Evolutionary conservation across 345 rosid species (phyloP), one percentile per base, ranked within the genome.

Genomic region (Boechera retrofracta): DNA sequence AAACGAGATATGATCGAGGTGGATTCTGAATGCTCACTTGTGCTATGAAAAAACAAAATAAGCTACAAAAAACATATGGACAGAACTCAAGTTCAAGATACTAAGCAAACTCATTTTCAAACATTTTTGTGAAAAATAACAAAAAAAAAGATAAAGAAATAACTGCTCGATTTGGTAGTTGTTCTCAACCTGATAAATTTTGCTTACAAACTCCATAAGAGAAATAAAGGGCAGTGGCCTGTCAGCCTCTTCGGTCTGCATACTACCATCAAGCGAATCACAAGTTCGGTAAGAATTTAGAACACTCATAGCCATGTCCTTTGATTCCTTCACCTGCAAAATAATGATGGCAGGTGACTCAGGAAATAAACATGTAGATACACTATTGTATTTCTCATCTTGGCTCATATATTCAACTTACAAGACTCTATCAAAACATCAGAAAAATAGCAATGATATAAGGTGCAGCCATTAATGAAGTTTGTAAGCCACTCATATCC

Each of bases 161-260:
- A 56, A 56, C n/a, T 56, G 52, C 3, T 57, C 1, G 4, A 48
- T 16, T 39, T 52, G 45, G 60, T 48, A 15, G 47, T 51, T 16
- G 61, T 56, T 73, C 59, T 70, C 54, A 61, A 91, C 98, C 98
- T 92, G 88, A 83, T 94, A 92, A 53, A 92, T 87, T 73, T 89
- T 97, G 81, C 97, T 94, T 69, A 90, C 89, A 82, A 94, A 88
- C 83, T 92, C 97, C 93, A 94, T 76, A 64, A 94, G 85, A 67
- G 98, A 92, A 67, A 92, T 85, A 82, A 94, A 94, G 21, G 88
- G 84, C 53, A 83, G 79, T 36, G 87, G 79, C 60, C 67, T 74
- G 66, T 86, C 92, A 75, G 59, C 76, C 73, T 83, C 86, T 79
- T 90, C 89, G 70, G 88, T 85, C 71, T 70, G 85, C 85, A 80